Evolutionary conservation across 805 yeast species (phyloP), one percentile per base, ranked within the genome.

Genomic region (Komagataella mondaviorum): DNA sequence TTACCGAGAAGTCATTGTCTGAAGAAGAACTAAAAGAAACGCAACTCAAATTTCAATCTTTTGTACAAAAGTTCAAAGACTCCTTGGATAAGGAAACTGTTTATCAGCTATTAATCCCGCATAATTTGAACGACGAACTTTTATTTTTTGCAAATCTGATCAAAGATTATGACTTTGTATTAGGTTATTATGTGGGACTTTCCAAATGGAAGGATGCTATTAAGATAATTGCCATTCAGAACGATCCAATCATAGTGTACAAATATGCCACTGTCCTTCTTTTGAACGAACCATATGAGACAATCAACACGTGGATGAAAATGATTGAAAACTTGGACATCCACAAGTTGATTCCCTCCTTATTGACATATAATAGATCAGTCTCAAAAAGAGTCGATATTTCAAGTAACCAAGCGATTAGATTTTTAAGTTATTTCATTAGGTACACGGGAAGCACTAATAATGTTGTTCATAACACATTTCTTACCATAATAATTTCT

Each of bases 301-400:
- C 96, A 0, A 79, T 87, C 1, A 84, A 83, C 50, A 72, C 86
- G 0, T 93, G 97, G 97, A 75, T 86, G 59, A 74, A 81, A 49
- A 62, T 82, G 46, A 59, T 71, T 0, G 67, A 66, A 23, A 59
- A 61, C 6, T 55, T 91, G 2, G 78, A 85, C 53, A 82, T 84
- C 48, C 73, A 76, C 12, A 78, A 73, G 53, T 69, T 93, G 20
- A 64, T 93, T 2, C 95, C 96, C 2, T 81, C 96, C 0, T 68
- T 91, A 10, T 63, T 89, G 54, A 75, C 81, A 0, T 88, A 85
- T 64, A 81, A 82, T 58, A 76, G 80, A 45, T 72, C 70, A 49
- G 67, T 67, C 52, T 60, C 61, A 22, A 57, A 59, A 24, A 62
- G 68, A 6, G 67, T 77, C 0, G 63, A 70, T 1, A 63, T 72